Evolutionary conservation across 768 basidiomycete genomes (phyloP).

Genomic region (Infundibulicybe gibba): DNA sequence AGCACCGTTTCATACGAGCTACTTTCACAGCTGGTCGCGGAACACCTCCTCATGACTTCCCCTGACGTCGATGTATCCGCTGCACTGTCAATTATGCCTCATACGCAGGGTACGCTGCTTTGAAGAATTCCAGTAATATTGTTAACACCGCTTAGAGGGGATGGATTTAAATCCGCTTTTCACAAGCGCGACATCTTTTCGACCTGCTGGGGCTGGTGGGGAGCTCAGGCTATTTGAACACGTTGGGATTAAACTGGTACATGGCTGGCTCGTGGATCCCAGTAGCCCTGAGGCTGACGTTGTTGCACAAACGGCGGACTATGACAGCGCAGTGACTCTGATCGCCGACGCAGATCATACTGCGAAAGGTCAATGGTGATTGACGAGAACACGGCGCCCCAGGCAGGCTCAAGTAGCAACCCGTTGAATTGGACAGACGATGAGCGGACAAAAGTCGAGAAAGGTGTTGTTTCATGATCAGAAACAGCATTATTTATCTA

Average conservation of each 20-base stretch:
- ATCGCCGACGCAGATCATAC: slow-evolving; percentile 81
- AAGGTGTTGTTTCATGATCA: slow-evolving; percentile 45
- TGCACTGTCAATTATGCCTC: slow-evolving; percentile 72
- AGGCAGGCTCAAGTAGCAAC: slow-evolving; percentile 10
- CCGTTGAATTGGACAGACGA: slow-evolving; percentile 38
- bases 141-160: slow-evolving; percentile 66
- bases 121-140: no score
- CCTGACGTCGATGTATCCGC: slow-evolving; percentile 63
- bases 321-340: slow-evolving; percentile 68
- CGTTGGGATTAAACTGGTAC: slow-evolving; percentile 76
- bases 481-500: not conserved
- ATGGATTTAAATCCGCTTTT: slow-evolving; percentile 90
- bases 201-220: slow-evolving; percentile 61
- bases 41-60: slow-evolving; percentile 65
- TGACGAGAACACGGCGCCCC: slow-evolving; percentile 22
- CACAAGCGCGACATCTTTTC: slow-evolving; percentile 63
- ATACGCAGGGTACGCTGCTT: slow-evolving; percentile 60
- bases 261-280: slow-evolving; percentile 87
- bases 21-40: slow-evolving; percentile 79
- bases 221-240: slow-evolving; percentile 86
- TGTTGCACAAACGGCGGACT: slow-evolving; percentile 54
- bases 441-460: slow-evolving; percentile 60
- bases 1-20: slow-evolving; percentile 79
- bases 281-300: slow-evolving; percentile 54
- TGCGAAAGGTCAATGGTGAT: slow-evolving; percentile 58